phyloP scores from a whole-genome alignment of 352 stramenopile species.

The Phytopythium oedochilum region DNA sequence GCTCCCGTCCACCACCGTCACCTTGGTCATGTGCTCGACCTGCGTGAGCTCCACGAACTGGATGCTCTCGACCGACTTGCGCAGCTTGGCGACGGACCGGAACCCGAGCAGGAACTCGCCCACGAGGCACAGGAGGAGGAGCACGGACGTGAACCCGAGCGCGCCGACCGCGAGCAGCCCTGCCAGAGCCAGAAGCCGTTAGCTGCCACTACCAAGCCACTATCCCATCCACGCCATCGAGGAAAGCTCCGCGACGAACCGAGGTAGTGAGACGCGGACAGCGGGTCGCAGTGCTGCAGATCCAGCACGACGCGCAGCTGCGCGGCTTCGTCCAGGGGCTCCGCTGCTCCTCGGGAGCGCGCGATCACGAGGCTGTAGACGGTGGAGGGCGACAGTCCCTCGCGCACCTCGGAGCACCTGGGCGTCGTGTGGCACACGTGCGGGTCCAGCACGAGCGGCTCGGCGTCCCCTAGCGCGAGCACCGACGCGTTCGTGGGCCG shows the following conservation, averaged over 20 bases:
- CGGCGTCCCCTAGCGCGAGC: too few species aligned
- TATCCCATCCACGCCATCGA: too few species aligned
- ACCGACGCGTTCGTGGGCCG: slow-evolving; percentile 7
- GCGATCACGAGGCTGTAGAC: slow-evolving; percentile 46
- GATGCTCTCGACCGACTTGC: slow-evolving; percentile 15
- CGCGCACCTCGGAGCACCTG: slow-evolving; percentile 25
- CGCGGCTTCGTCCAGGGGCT: slow-evolving; percentile 3
- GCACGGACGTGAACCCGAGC: slow-evolving; percentile 37
- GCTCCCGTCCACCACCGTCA: background rate
- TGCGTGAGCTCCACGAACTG: slow-evolving; percentile 36
- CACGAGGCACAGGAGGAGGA: slow-evolving; percentile 36
- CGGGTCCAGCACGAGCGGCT: background rate
- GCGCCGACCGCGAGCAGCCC: slow-evolving; percentile 31
- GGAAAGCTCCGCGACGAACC: slow-evolving; percentile 13
- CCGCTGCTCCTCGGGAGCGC: slow-evolving; percentile 9
- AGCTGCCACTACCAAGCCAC: too few species aligned
- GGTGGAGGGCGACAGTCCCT: slow-evolving; percentile 24
- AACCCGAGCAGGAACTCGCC: slow-evolving; percentile 41
- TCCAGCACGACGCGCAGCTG: slow-evolving; percentile 16
- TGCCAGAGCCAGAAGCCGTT: background rate
- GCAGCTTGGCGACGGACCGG: slow-evolving; percentile 33
- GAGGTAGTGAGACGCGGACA: slow-evolving; percentile 31
- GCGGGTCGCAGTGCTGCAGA: slow-evolving; percentile 36
- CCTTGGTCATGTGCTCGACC: slow-evolving; percentile 14
- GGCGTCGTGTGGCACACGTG: slow-evolving; percentile 22